Evolutionary conservation across 176 grass and related monocot genomes (phyloP).

Genomic region (Poa annua): DNA sequence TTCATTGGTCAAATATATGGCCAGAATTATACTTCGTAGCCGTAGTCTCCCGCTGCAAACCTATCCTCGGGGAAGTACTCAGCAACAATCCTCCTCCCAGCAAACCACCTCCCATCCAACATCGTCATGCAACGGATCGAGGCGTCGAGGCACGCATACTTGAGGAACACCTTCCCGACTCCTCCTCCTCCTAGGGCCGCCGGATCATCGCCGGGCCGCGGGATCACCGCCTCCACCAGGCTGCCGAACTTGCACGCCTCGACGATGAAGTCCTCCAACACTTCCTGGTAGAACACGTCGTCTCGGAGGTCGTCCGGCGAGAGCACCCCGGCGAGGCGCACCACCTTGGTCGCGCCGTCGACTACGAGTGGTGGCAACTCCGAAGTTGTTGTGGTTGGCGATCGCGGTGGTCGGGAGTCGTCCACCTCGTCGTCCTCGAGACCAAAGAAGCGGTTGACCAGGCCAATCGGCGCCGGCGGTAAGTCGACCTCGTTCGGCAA

Average conservation of each 20-base stretch:
- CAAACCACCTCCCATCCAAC: not conserved
- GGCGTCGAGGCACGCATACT: not conserved
- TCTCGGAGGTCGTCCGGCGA: not conserved
- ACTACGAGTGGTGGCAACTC: too few species aligned
- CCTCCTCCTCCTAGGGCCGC: not conserved
- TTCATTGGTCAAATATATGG: too few species aligned
- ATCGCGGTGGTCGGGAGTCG: too few species aligned
- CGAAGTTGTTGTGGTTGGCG: too few species aligned
- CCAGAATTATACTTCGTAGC: not conserved
- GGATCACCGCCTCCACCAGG: not conserved
- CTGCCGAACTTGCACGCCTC: not conserved
- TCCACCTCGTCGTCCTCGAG: too few species aligned
- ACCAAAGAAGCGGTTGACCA: too few species aligned
- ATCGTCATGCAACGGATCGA: not conserved
- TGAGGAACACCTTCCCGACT: not conserved
- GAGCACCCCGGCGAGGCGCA: not conserved
- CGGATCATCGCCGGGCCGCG: not conserved
- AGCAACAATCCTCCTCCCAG: not conserved
- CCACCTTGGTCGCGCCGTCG: not conserved
- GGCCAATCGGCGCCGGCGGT: too few species aligned
- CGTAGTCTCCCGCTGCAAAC: not conserved
- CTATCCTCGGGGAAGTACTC: not conserved
- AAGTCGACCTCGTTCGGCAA: too few species aligned
- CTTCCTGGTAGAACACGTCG: not conserved
- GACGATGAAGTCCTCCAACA: not conserved